phyloP scores from a whole-genome alignment of 768 basidiomycete genomes.

The Chalciporus chontae region DNA sequence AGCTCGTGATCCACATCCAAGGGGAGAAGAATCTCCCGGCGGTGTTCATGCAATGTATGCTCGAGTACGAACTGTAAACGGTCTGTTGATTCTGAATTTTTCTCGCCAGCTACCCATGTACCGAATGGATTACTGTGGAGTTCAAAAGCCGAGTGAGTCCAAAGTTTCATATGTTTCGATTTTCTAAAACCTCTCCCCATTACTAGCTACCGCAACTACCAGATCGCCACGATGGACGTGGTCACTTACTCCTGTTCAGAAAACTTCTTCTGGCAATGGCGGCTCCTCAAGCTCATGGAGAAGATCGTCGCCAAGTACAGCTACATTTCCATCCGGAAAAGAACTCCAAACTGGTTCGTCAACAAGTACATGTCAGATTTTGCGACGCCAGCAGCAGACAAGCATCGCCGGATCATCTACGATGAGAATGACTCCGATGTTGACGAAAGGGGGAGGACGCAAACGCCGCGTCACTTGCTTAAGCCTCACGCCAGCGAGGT shows the following conservation, averaged over 20 bases:
- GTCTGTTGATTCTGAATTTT: neutral
- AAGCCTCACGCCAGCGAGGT: slow-evolving; percentile 50
- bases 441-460: slow-evolving; percentile 27
- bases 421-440: slow-evolving; percentile 30
- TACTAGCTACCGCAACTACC: slow-evolving; percentile 40
- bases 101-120: slow-evolving; percentile 22
- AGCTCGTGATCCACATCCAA: slow-evolving; percentile 40
- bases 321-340: slow-evolving; percentile 31
- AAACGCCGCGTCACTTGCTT: slow-evolving; percentile 40
- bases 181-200: slow-evolving; percentile 3
- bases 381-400: slow-evolving; percentile 27
- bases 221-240: slow-evolving; percentile 45
- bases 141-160: slow-evolving; percentile 28
- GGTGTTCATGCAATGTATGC: slow-evolving; percentile 39
- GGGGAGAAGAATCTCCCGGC: slow-evolving; percentile 40
- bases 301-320: slow-evolving; percentile 39
- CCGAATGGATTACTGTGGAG: slow-evolving; percentile 32
- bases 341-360: slow-evolving; percentile 51
- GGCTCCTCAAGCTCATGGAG: slow-evolving; percentile 44
- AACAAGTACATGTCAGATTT: slow-evolving; percentile 36
- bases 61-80: neutral
- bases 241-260: slow-evolving; percentile 39
- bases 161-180: neutral
- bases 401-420: slow-evolving; percentile 34
- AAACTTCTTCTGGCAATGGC: slow-evolving; percentile 52